phyloP scores from a whole-genome alignment of 2,329 filamentous ascomycete genomes.

The Neonectria ditissima region DNA sequence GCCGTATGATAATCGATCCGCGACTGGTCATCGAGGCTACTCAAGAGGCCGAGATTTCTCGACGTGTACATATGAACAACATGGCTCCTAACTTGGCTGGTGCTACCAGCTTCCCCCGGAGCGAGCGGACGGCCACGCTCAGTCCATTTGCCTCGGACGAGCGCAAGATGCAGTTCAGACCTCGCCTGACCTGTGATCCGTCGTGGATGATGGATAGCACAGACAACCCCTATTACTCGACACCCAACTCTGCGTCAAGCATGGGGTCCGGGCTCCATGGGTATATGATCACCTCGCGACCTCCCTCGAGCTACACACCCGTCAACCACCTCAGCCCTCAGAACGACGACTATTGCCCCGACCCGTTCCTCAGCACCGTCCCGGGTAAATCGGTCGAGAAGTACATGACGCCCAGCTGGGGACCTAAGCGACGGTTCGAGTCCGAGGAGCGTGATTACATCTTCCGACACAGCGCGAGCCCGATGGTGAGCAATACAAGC shows the following conservation, averaged over 20 bases:
- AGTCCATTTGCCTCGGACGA: conserved; percentile 35
- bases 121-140: conserved; percentile 22
- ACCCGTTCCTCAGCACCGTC: conserved; percentile 39
- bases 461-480: conserved; percentile 39
- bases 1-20: conserved; percentile 73
- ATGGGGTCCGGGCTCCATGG: conserved; percentile 42
- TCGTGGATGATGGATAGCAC: conserved; percentile 36
- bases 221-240: conserved; percentile 37
- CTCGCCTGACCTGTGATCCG: conserved; percentile 41
- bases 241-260: conserved; percentile 46
- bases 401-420: conserved; percentile 28
- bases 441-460: conserved; percentile 33
- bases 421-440: conserved; percentile 39
- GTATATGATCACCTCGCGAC: conserved; percentile 43
- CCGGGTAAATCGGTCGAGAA: conserved; percentile 33
- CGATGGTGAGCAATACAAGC: conserved; percentile 26
- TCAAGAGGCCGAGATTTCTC: conserved; percentile 55
- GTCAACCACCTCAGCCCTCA: conserved; percentile 33
- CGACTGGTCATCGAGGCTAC: conserved; percentile 66
- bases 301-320: conserved; percentile 38
- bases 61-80: conserved; percentile 34
- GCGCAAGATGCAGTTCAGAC: conserved; percentile 28
- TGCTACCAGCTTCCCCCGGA: conserved; percentile 40
- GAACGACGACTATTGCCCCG: conserved; percentile 30
- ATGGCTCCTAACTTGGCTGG: conserved; percentile 19